These are phyloP conservation scores for Leishmania amazonensis DNA, from an alignment of 208 protist species.

Conservation along the genomic window DNA sequence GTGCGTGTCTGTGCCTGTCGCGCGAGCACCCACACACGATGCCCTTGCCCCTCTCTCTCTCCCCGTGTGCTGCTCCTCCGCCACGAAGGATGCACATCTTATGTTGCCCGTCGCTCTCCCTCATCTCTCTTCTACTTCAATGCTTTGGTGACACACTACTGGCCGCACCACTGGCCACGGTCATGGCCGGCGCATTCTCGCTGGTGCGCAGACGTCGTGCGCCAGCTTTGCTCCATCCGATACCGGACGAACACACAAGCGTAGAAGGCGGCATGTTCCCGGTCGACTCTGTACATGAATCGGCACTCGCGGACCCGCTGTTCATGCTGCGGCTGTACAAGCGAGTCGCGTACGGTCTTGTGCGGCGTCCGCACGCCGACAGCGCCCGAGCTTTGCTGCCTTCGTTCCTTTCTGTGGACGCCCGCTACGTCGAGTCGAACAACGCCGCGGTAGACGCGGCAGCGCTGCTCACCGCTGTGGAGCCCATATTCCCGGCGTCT, in stretches of 20 bases:
- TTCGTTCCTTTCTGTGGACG: slow-evolving; percentile 35
- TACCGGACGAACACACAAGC: not conserved
- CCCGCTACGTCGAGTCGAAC: slow-evolving; percentile 19
- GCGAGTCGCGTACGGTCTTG: slow-evolving; percentile 40
- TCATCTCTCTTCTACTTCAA: slow-evolving; percentile 5
- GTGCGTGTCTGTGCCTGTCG: not conserved
- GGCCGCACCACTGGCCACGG: not conserved
- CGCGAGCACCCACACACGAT: not conserved
- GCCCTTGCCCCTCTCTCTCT: not conserved
- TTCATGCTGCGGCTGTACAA: slow-evolving; percentile 58
- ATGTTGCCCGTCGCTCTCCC: not conserved
- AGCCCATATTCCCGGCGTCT: slow-evolving; percentile 50
- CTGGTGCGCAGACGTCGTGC: not conserved
- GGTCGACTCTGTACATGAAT: not conserved
- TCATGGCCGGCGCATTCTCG: not conserved
- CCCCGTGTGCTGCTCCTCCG: not conserved
- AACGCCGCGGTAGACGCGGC: slow-evolving; percentile 13
- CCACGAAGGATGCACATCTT: not conserved
- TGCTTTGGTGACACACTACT: not conserved
- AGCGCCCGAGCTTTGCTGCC: slow-evolving; percentile 5
- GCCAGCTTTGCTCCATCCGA: not conserved
- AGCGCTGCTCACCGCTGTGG: slow-evolving; percentile 20
- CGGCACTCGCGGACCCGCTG: slow-evolving; percentile 40
- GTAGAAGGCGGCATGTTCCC: slow-evolving; percentile 4
- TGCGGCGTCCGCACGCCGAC: slow-evolving; percentile 17